phyloP scores from a whole-genome alignment of 139 green algal species.

The Chlamydomonas schloesseri region DNA sequence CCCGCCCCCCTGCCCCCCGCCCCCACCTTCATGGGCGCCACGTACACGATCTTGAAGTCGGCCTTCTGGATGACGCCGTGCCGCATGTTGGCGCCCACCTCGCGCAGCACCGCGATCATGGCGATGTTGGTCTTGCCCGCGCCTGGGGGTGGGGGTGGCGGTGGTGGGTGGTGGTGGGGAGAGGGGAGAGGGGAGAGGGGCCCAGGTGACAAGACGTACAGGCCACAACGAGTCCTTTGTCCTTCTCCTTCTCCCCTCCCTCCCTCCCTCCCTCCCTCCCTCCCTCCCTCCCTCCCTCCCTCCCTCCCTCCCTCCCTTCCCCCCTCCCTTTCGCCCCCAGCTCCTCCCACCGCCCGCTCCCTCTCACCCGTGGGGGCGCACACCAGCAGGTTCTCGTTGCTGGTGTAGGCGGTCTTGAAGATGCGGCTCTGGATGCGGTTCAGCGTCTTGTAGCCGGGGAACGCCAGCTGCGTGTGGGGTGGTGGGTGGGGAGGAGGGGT shows the following conservation, averaged over 20 bases:
- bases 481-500: background rate
- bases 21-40: constrained; percentile 96
- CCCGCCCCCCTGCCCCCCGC: background rate
- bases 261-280: too few relatives aligned
- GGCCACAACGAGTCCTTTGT: too few relatives aligned
- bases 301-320: background rate
- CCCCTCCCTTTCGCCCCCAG: background rate
- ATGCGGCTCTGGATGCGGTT: constrained; percentile 97
- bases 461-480: constrained; percentile 26
- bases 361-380: constrained; percentile 82
- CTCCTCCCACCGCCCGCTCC: background rate
- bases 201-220: too few relatives aligned
- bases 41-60: constrained; percentile 95
- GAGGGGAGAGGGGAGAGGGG: background rate
- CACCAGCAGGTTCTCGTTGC: constrained; percentile 94
- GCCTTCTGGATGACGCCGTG: constrained; percentile 77
- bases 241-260: too few relatives aligned
- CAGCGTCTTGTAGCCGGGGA: constrained; percentile 93
- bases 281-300: too few relatives aligned
- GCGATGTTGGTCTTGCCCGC: constrained; percentile 99
- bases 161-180: background rate
- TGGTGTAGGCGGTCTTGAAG: constrained; percentile 81
- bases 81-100: constrained; percentile 84
- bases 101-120: constrained; percentile 96
- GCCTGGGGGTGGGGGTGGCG: constrained; percentile 44